Evolutionary conservation across 2,329 filamentous ascomycete genomes (phyloP), one percentile per base, ranked within the genome.

Genomic region (Cyphellophora attinorum): DNA sequence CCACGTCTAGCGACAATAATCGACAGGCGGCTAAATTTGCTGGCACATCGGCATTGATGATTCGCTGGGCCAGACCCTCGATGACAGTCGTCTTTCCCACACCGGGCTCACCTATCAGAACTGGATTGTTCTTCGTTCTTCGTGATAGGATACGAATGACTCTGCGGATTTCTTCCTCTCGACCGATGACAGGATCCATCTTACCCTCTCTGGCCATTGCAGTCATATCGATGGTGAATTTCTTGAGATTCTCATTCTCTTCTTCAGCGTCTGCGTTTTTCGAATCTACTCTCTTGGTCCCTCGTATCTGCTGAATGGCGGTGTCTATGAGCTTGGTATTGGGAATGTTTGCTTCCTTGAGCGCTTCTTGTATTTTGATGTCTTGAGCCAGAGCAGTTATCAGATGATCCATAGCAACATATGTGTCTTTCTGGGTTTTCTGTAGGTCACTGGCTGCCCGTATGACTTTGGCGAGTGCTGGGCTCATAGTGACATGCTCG

Each of bases 181-280:
- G 73, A 11, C 91, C 91, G 54, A 98, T 96, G 11, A 96, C 89
- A 0, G 91, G 91, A 53, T 98, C 91, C 4, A 98, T 70, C 55
- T 96, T 96, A 57, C 93, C 93, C 65, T 98, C 91, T 57, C 88
- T 74, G 40, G 91, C 91, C 79, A 95, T 80, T 32, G 84, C 73
- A 8, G 91, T 98, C 86, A 98, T 93, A 61, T 98, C 91, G 52
- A 96, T 91, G 37, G 91, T 96, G 62, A 95, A 98, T 54, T 96
- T 98, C 66, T 88, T 85, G 41, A 98, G 68, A 55, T 94, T 95
- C 62, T 98, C 91, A 52, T 88, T 84, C 52, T 95, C 89, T 52
- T 82, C 72, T 60, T 96, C 91, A 0, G 64, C 79, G 61, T 98
- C 91, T 36, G 91, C 91, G 3, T 85, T 94, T 67, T 93, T 94